Percentiles rank a stretch among this genome's conserved stretches.
phyloP scores from a whole-genome alignment of 192 early-diverging fungal species.

The Backusella tarrabulga region DNA sequence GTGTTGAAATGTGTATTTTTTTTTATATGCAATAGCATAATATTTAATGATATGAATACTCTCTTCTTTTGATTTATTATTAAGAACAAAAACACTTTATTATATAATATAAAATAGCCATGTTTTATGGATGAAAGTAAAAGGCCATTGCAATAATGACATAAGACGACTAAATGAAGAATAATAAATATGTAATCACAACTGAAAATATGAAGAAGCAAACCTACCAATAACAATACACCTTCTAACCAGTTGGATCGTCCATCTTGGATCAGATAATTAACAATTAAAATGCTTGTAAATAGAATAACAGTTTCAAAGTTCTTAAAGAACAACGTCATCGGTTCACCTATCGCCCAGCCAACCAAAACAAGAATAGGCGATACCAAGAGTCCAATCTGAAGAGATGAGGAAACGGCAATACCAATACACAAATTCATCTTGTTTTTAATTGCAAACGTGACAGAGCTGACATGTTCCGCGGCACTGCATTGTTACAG shows the following conservation, averaged over 20 bases:
- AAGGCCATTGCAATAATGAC: constrained; percentile 83
- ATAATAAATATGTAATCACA: not conserved
- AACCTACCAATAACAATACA: constrained; percentile 65
- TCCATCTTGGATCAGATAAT: constrained; percentile 81
- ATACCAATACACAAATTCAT: constrained; percentile 77
- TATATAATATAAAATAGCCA: not conserved
- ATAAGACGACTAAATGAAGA: constrained; percentile 56
- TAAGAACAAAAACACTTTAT: not conserved
- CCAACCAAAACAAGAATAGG: constrained; percentile 72
- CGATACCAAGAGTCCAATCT: constrained; percentile 83
- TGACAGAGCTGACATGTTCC: constrained; percentile 84
- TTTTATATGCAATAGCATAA: too few species aligned
- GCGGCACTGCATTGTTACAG: constrained; percentile 24
- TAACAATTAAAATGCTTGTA: constrained; percentile 72
- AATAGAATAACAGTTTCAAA: constrained; percentile 86
- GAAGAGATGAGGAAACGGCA: constrained; percentile 48
- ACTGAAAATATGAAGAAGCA: not conserved
- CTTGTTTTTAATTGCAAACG: constrained; percentile 85
- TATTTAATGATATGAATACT: not conserved
- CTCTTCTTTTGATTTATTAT: not conserved
- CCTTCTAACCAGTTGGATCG: constrained; percentile 93
- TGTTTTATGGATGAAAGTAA: constrained; percentile 61
- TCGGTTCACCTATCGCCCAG: constrained; percentile 81
- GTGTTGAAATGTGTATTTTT: too few species aligned
- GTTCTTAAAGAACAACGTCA: constrained; percentile 81